Base-by-base conservation (phyloP, 2,329 filamentous ascomycete genomes). In the Venturia pyrina region DNA sequence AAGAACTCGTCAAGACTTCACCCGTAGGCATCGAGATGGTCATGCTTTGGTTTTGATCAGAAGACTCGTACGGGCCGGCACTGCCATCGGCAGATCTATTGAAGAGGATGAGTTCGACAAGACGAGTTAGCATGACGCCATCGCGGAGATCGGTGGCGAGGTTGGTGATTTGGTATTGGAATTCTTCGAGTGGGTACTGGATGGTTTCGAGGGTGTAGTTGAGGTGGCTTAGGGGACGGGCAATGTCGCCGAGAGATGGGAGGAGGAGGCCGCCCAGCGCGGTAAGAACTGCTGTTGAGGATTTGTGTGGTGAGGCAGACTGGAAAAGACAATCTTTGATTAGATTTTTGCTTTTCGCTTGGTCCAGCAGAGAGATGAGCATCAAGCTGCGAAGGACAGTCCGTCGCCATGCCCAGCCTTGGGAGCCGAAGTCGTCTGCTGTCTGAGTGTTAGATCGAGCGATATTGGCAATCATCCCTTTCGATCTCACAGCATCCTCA, bases 71-170 rank as follows among this genome's bases (percentile, higher is more conserved):
- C 5, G 70, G 19, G 68, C 69, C 19, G 5, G 32, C 53, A n/a
- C 28, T n/a, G 70, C 53, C 44, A 70, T 69, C 2, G 73, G 62
- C 62, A 15, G 62, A 48, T 40, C 10, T 40, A 43, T 61, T 43
- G 41, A 61, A 61, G 21, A 66, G 75, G 2, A 87, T 72, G 1
- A 87, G 68, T 69, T 88, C 86, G 0, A 86, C 82, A 11, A 87
- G 76, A 63, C 82, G 80, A 5, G 83, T 82, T n/a, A 88, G 73
- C 57, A 83, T 75, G 10, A 88, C 78, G 1, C 86, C 86, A 70
- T 88, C 83, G 43, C 86, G 80, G 28, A 88, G 76, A 70, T 88
- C 86, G 10, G 85, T 79, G 0, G 85, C 86, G 32, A 89, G 77
- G 69, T 88, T 88, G 10, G 78, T 75, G 65, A 88, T 81, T 48